These are phyloP conservation scores for Trichoderma arundinaceum DNA, from an alignment of 2,329 filamentous ascomycete species.

Conservation along the genomic window DNA sequence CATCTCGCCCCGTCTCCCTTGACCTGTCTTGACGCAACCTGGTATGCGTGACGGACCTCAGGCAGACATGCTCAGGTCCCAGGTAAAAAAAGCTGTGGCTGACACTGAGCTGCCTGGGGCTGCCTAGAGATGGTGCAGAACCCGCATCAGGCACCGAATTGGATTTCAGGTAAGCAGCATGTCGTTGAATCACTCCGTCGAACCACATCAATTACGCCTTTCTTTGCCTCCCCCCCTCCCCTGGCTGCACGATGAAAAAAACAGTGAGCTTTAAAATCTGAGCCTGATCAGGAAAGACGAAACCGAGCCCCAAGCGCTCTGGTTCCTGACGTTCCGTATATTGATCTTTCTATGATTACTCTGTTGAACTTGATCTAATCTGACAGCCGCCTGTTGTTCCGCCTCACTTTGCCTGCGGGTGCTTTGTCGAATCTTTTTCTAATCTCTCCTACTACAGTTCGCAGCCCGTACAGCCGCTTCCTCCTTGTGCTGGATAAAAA, in stretches of 20 bases:
- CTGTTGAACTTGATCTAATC: conserved; percentile 68
- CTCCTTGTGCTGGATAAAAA: conserved; percentile 58
- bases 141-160: conserved; percentile 21
- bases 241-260: conserved; percentile 46
- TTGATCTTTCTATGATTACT: conserved; percentile 46
- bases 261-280: conserved; percentile 44
- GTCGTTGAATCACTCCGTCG: neutral
- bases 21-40: conserved; percentile 23
- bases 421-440: conserved; percentile 41
- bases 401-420: conserved; percentile 32
- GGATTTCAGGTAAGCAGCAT: conserved; percentile 11
- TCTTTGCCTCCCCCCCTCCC: neutral
- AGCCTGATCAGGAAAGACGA: conserved; percentile 49
- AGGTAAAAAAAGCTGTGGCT: neutral
- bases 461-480: conserved; percentile 59
- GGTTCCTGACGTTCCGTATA: conserved; percentile 49
- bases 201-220: neutral
- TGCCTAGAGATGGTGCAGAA: conserved; percentile 19
- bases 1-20: conserved; percentile 11
- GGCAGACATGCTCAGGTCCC: neutral
- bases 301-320: conserved; percentile 56
- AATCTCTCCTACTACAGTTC: conserved; percentile 48
- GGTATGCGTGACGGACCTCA: conserved; percentile 7
- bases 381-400: conserved; percentile 51
- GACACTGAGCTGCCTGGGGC: conserved; percentile 12